Base-by-base conservation (phyloP, 306 rosid species). In the Castanea sativa region DNA sequence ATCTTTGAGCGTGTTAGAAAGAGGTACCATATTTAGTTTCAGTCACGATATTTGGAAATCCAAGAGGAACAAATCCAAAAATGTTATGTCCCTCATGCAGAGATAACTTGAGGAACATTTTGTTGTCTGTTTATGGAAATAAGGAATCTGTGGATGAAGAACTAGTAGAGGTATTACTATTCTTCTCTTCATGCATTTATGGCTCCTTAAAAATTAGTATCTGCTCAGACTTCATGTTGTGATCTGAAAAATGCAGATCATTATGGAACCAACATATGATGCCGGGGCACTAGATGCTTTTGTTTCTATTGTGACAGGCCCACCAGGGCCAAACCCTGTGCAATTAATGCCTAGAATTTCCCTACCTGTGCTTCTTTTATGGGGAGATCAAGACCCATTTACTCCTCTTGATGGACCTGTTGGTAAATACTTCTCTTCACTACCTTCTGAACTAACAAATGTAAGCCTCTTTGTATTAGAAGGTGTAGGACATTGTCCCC, bases 331-430 rank as follows among this genome's bases (percentile, higher is more conserved):
- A 1, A 94, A 68, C 75, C 97, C 98, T 0, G 88, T 88, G 64
- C 87, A 86, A 77, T 75, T 94, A 83, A 87, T 94, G 86, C 95
- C 99, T 1, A 86, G 68, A 76, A 80, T 94, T 32, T 78, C 90
- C 19, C 11, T 85, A 45, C 99, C 99, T n/a, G 83, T 92, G 71
- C 81, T 94, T 57, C 83, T 92, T 75, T 77, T 94, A 78, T 94
- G 99, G 99, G 97, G 97, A 25, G 90, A 92, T 78, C 69, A 94
- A 83, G 99, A 94, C 72, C 90, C 97, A 3, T 92, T 94, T 63
- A 94, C 99, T 73, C 99, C 99, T 0, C 84, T 94, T 76, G 99
- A 94, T 82, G 99, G 99, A 27, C 99, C 99, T 53, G 93, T 94
- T 52, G 97, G 97, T 2, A 92, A 86, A 85, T 94, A 87, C 88